Evolutionary conservation across 306 rosid genomes (phyloP).

Genomic region (Macrotyloma uniflorum): DNA sequence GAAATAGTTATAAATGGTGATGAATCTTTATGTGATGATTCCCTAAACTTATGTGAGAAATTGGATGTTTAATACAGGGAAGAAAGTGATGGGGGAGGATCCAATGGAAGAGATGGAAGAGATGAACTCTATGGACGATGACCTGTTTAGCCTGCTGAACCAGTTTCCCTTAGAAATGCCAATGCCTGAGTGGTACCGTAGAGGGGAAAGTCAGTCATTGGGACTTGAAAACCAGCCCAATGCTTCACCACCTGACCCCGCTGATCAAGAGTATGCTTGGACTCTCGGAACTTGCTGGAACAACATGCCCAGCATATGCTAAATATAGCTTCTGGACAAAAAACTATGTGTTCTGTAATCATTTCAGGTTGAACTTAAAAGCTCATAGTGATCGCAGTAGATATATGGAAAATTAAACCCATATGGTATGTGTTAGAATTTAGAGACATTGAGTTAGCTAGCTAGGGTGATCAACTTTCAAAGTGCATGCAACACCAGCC

Average conservation of each 20-base stretch:
- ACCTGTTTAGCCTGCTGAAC: conserved; percentile 66
- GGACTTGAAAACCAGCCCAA: conserved; percentile 33
- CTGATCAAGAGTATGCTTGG: conserved; percentile 37
- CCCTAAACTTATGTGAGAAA: not conserved
- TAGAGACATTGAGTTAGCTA: conserved; percentile 16
- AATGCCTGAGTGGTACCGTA: conserved; percentile 61
- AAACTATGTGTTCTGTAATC: not conserved
- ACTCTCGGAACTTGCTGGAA: conserved; percentile 49
- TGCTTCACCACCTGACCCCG: conserved; percentile 1
- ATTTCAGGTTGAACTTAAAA: not conserved
- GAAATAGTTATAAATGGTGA: too few species aligned
- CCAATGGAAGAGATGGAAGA: conserved; percentile 53
- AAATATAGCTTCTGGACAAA: conserved; percentile 15
- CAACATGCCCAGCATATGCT: conserved; percentile 63
- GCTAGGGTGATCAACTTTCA: conserved; percentile 21
- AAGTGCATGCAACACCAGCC: not conserved
- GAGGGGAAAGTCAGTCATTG: conserved; percentile 35
- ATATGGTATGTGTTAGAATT: not conserved
- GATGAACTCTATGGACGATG: conserved; percentile 66
- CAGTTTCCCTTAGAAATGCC: conserved; percentile 55
- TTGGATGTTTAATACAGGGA: conserved; percentile 36
- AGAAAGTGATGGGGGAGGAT: conserved; percentile 44
- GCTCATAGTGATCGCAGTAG: not conserved
- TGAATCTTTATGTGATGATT: too few species aligned
- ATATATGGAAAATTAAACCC: not conserved